phyloP scores from a whole-genome alignment of 345 rosid genomes.

The Bruguiera parviflora region DNA sequence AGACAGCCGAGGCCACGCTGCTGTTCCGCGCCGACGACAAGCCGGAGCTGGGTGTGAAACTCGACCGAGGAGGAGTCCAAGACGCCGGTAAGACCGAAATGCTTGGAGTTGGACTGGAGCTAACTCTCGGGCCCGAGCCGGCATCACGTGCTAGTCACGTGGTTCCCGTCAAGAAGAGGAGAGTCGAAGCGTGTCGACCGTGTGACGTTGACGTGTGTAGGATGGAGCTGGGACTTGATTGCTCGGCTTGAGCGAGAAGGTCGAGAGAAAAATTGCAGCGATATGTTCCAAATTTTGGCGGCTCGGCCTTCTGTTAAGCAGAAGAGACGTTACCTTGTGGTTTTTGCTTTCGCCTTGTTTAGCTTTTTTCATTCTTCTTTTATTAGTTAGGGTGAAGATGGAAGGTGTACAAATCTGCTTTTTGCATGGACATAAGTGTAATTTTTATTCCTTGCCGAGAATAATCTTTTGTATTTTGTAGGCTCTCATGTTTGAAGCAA shows the following conservation, averaged over 20 bases:
- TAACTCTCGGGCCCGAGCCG: constrained; percentile 63
- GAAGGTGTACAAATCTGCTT: constrained; percentile 23
- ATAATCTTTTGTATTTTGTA: too few relatives aligned
- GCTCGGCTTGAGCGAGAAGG: not conserved
- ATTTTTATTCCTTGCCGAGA: too few relatives aligned
- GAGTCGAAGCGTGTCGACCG: constrained; percentile 33
- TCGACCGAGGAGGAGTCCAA: not conserved
- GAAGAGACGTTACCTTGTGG: constrained; percentile 6
- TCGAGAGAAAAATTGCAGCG: too few relatives aligned
- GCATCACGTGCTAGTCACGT: constrained; percentile 44
- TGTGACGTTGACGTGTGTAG: constrained; percentile 44
- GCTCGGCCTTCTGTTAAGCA: constrained; percentile 15
- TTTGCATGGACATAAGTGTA: constrained; percentile 10
- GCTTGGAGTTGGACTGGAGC: constrained; percentile 45
- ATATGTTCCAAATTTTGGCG: constrained; percentile 25
- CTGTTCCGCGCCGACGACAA: constrained; percentile 33
- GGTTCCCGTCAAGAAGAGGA: constrained; percentile 76
- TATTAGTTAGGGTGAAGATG: constrained; percentile 8
- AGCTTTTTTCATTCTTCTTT: not conserved
- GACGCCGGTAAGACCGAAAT: not conserved
- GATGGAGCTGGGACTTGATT: constrained; percentile 58
- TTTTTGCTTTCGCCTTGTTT: not conserved
- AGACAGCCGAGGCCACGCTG: constrained; percentile 40
- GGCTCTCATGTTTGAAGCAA: too few relatives aligned
- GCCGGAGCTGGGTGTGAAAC: constrained; percentile 25